Evolutionary conservation across 2,329 filamentous ascomycete genomes (phyloP).

Genomic region (Microcera coccophila): DNA sequence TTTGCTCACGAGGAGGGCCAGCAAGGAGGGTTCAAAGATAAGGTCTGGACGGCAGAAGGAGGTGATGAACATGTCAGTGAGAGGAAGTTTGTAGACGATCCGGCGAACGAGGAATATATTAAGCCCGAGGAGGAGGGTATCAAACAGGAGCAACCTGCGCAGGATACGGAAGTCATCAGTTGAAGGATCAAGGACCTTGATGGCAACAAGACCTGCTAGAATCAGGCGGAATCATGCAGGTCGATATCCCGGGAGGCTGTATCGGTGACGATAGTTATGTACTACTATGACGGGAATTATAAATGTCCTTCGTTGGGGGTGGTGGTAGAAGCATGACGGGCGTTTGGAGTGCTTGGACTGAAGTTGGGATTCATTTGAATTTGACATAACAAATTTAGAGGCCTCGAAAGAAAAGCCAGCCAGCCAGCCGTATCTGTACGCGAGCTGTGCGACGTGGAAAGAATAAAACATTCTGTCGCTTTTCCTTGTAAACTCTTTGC

Average conservation of each 20-base stretch:
- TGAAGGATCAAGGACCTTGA: conserved; percentile 19
- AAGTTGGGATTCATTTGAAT: conserved; percentile 2
- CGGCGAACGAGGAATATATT: conserved; percentile 66
- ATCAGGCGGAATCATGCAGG: background rate
- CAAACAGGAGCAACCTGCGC: conserved; percentile 37
- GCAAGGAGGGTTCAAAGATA: conserved; percentile 77
- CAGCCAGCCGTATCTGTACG: background rate
- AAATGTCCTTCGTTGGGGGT: conserved; percentile 26
- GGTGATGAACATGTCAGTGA: conserved; percentile 72
- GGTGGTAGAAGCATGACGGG: conserved; percentile 28
- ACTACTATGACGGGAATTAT: conserved; percentile 26
- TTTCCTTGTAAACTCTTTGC: background rate
- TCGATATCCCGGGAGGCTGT: conserved; percentile 3
- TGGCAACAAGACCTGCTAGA: conserved; percentile 11
- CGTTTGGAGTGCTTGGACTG: conserved; percentile 20
- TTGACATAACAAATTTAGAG: background rate
- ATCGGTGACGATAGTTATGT: conserved; percentile 25
- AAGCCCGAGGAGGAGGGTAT: conserved; percentile 50
- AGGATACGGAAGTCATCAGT: conserved; percentile 39
- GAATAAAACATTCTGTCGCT: conserved; percentile 1
- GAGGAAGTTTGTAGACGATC: conserved; percentile 77
- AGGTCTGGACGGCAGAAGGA: conserved; percentile 74
- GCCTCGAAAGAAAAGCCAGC: background rate
- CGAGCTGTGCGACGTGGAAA: background rate
- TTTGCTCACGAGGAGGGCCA: conserved; percentile 93